Evolutionary conservation across 2,329 filamentous ascomycete species (phyloP), one percentile per base, ranked within the genome.

Genomic region (Pyricularia pennisetigena): DNA sequence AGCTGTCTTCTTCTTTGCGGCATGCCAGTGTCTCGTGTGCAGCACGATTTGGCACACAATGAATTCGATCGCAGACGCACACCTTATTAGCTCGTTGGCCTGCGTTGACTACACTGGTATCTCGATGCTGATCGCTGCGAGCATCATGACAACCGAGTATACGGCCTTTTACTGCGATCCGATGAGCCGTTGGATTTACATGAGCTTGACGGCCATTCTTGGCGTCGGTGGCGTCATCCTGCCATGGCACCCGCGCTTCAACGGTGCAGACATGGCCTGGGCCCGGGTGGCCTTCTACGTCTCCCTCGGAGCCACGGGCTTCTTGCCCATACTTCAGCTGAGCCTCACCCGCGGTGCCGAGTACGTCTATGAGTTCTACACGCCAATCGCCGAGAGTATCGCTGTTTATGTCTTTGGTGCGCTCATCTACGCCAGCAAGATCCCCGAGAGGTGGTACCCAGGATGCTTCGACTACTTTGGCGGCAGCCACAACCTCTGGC

Each of bases 31-130:
- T 75, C 86, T 99, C 68, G 88, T 94, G 76, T 99, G 95, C 88
- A 96, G 91, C 70, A 94, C 90, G 71, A 88, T 98, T 75, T 99
- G 95, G 95, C 95, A 99, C 81, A 97, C 95, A 29, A 98, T 99
- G 93, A 97, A 94, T 81, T 93, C 92, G 74, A 96, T 98, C 68
- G 93, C 94, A 23, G 92, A 97, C 72, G 89, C 97, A 74, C 87
- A 88, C 24, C 86, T 97, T 61, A 90, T 99, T 80, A 95, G 97
- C 76, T 90, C 93, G 70, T 98, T 99, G 75, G 95, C 95, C 23
- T 99, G 95, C 77, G 93, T 99, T 69, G 95, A 99, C 78, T 99
- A 99, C 80, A 98, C 95, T 0, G 95, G 95, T 68, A 99, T 99
- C 72, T 97, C 94, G 1, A 83, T 99, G 66, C 86, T 99, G 29